phyloP scores from a whole-genome alignment of 2,329 filamentous ascomycete genomes.

The Aspergillus jensenii region DNA sequence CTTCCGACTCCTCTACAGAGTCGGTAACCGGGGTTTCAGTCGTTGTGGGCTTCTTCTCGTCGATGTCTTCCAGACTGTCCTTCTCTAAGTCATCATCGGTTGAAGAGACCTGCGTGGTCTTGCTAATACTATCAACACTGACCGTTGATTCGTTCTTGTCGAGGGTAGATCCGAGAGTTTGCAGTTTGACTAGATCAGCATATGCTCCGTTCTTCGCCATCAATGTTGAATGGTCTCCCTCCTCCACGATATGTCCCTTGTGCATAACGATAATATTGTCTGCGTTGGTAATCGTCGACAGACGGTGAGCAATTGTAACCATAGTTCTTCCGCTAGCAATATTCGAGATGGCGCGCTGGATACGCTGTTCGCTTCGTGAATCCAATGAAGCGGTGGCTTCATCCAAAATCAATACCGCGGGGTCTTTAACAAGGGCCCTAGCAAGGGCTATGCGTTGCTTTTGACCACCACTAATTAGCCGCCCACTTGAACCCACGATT shows the following conservation, averaged over 20 bases:
- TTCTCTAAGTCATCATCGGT: slow-evolving; percentile 26
- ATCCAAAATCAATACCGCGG: slow-evolving; percentile 64
- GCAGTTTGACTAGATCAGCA: slow-evolving; percentile 51
- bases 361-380: slow-evolving; percentile 35
- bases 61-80: slow-evolving; percentile 7
- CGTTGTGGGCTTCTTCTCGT: slow-evolving; percentile 16
- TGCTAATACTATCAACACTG: slow-evolving; percentile 25
- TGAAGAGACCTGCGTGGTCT: slow-evolving; percentile 26
- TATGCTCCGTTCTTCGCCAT: slow-evolving; percentile 42
- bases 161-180: slow-evolving; percentile 30
- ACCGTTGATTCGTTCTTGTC: neutral
- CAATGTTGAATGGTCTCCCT: slow-evolving; percentile 35
- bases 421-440: slow-evolving; percentile 78
- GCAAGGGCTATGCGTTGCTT: slow-evolving; percentile 90
- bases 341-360: slow-evolving; percentile 33
- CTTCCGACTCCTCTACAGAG: slow-evolving; percentile 26
- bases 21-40: slow-evolving; percentile 18
- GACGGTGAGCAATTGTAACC: slow-evolving; percentile 38
- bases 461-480: slow-evolving; percentile 63
- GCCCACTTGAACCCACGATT: slow-evolving; percentile 36
- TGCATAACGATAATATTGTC: slow-evolving; percentile 40
- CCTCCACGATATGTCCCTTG: slow-evolving; percentile 32
- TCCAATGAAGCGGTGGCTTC: slow-evolving; percentile 40
- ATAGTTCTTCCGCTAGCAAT: slow-evolving; percentile 31
- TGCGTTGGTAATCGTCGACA: slow-evolving; percentile 37